Evolutionary conservation across 2,329 filamentous ascomycete genomes (phyloP), one percentile per base, ranked within the genome.

Genomic region (Botrytis porri): DNA sequence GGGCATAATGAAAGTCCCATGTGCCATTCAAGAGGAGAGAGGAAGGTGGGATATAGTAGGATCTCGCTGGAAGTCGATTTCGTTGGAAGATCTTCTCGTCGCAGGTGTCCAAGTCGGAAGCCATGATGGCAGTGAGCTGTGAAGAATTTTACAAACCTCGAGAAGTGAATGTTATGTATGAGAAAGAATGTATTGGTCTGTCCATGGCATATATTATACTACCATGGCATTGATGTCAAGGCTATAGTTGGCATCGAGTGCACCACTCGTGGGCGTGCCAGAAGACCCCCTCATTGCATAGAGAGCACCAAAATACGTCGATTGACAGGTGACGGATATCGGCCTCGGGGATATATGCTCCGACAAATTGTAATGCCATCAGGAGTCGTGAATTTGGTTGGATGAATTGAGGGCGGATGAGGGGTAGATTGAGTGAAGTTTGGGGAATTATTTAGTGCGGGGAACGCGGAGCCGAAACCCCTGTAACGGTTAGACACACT

Each of bases 1-100:
- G 75, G 20, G 84, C 82, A 71, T 87, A 84, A 75, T 87, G 83
- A 75, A 90, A 90, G 72, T 86, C 82, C 88, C 88, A 90, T 39
- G 79, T 80, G 54, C 88, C 88, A 76, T 89, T 89, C 70, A 90
- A 83, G 3, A 83, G 81, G 25, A 87, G 73, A 5, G 84, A 82
- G 0, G 84, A 84, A 43, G 86, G 81, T 2, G 87, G 86, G 67
- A 89, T 84, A 78, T 84, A 82, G 77, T 88, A 88, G 37, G 86
- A 83, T 48, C 87, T 83, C 2, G 86, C 80, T 18, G 86, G 85
- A 0, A 89, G 83, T 32, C 85, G 84, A 77, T 88, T 88, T 74
- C 86, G 83, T 69, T 86, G 82, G 74, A 88, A 85, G 73, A 88
- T 82, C 32, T 83, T 81, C 75, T 86, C 83, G 77, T 87, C 87